Percentiles rank a stretch among this genome's conserved stretches.
These are phyloP conservation scores for Lasiosphaeria miniovina DNA, from an alignment of 495 filamentous ascomycete species.

Conservation along the genomic window DNA sequence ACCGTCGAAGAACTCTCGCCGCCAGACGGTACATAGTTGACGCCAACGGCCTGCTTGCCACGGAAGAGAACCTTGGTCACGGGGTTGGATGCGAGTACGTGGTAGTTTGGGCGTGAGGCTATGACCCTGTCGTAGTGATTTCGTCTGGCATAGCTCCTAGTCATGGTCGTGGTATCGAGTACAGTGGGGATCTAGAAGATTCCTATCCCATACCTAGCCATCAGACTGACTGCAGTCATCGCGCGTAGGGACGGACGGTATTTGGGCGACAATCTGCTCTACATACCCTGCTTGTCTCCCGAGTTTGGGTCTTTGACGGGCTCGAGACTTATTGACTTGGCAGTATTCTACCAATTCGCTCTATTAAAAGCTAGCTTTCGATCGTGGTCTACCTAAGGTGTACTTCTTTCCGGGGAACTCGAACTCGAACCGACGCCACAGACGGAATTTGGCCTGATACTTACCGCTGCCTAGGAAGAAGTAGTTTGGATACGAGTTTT, in stretches of 20 bases:
- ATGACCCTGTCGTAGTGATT: slow-evolving; percentile 38
- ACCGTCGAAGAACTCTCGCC: slow-evolving; percentile 20
- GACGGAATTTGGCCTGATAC: not conserved
- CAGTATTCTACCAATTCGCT: slow-evolving; percentile 33
- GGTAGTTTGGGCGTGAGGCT: slow-evolving; percentile 41
- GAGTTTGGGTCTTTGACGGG: slow-evolving; percentile 35
- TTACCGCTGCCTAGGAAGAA: slow-evolving; percentile 32
- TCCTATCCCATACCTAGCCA: slow-evolving; percentile 4
- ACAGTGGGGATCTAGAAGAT: slow-evolving; percentile 39
- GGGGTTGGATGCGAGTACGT: slow-evolving; percentile 40
- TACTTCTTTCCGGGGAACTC: too few relatives aligned
- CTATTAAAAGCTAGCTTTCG: not conserved
- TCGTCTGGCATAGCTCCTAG: slow-evolving; percentile 36
- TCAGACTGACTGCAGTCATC: not conserved
- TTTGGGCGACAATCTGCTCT: not conserved
- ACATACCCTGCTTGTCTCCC: slow-evolving; percentile 30
- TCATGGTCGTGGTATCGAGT: slow-evolving; percentile 38
- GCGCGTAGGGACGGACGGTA: not conserved
- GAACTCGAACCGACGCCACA: too few relatives aligned
- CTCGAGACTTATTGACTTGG: slow-evolving; percentile 27
- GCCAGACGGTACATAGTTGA: slow-evolving; percentile 24
- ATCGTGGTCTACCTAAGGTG: not conserved
- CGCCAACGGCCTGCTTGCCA: slow-evolving; percentile 30
- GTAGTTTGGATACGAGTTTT: slow-evolving; percentile 41
- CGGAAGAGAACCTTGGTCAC: slow-evolving; percentile 47